Base-by-base conservation (phyloP, 768 basidiomycete species). In the Kwoniella botswanensis region DNA sequence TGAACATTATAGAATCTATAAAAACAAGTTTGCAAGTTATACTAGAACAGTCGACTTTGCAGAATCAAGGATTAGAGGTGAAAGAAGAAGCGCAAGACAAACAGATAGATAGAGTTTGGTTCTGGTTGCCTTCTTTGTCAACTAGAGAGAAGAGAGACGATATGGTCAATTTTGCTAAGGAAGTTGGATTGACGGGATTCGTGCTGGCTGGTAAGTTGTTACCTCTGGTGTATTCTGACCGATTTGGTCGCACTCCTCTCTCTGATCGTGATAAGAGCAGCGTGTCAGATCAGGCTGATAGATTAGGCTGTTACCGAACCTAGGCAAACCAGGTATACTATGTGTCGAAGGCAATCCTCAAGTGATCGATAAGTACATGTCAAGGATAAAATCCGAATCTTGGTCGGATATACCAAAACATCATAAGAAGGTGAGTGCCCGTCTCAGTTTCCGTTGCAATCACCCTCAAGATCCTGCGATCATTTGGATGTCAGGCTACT, bases 141-240 rank as follows among this genome's bases (percentile, higher is more conserved):
- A 82, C 84, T 7, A 71, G 71, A 50, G 81, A 82, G 62, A 85
- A 85, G 66, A 71, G 85, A 22, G 76, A 79, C 69, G 84, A 85
- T 72, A 63, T 83, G 56, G 77, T 84, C 53, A 71, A 76, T n/a
- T 83, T 77, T 67, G 84, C 82, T 6, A 71, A 78, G 2, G 72
- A 77, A 18, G 81, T 75, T 50, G 71, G 64, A 4, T 56, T 85
- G 44, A 85, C 83, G 1, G 85, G 85, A 9, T 85, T 85, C 55
- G 82, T 85, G 0, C 70, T 85, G 2, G 84, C 88, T 92, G 74
- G 94, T 94, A 80, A 80, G 89, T 68, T 18, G 52, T 29, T 41
- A 35, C 35, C 35, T 35, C 35, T 35, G 35, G 35, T 35, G 35
- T 35, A 35, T 35, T 35, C 35, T 35, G 35, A 4, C 35, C 35